Evolutionary conservation across 176 grass and related monocot genomes (phyloP).

Genomic region (Aegilops tauschii): DNA sequence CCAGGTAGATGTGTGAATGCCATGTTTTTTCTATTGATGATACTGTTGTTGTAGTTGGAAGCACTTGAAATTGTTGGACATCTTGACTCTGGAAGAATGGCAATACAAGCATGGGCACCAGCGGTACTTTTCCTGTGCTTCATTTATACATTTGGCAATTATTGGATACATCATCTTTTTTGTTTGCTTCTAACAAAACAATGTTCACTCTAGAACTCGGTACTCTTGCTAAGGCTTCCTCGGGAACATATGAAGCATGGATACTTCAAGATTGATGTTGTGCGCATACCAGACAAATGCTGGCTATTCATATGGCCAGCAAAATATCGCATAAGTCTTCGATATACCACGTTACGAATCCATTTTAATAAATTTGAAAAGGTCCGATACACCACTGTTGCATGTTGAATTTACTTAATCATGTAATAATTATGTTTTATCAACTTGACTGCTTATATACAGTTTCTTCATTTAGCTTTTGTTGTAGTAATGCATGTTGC

Average conservation of each 20-base stretch:
- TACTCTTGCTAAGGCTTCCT: conserved; percentile 42
- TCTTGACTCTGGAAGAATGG: conserved; percentile 38
- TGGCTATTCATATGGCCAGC: conserved; percentile 21
- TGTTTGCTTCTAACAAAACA: conserved; percentile 23
- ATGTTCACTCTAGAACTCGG: conserved; percentile 34
- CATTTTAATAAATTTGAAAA: conserved; percentile 26
- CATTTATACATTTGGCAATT: conserved; percentile 1
- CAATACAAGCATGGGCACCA: conserved; percentile 13
- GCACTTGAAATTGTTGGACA: conserved; percentile 63
- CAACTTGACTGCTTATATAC: not conserved
- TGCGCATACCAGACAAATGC: conserved; percentile 9
- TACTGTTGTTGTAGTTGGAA: conserved; percentile 55
- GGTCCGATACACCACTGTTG: not conserved
- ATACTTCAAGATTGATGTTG: conserved; percentile 39
- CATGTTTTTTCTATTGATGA: not conserved
- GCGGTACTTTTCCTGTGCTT: conserved; percentile 47
- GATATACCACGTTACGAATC: conserved; percentile 22
- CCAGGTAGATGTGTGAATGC: not conserved
- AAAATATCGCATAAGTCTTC: conserved; percentile 1
- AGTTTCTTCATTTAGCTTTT: conserved; percentile 14
- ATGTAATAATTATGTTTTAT: not conserved
- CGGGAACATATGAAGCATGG: conserved; percentile 34
- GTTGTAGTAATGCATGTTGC: not conserved
- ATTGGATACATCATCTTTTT: not conserved
- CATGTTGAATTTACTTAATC: not conserved